Evolutionary conservation across 805 yeast genomes (phyloP).

Genomic region (Soucietia sequanensis): DNA sequence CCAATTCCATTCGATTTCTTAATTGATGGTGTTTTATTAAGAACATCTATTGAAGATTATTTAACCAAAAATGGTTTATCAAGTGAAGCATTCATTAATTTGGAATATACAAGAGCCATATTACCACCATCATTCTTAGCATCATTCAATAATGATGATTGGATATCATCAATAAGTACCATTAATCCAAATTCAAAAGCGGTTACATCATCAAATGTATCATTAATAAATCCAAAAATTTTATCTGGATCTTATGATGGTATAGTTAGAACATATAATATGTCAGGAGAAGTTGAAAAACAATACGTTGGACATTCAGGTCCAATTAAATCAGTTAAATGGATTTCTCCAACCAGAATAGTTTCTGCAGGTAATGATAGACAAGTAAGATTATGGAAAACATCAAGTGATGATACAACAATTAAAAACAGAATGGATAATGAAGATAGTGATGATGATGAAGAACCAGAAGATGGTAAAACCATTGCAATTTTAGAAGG

Average conservation of each 20-base stretch:
- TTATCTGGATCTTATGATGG: slow-evolving; percentile 94
- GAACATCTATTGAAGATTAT: slow-evolving; percentile 78
- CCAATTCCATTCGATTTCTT: slow-evolving; percentile 92
- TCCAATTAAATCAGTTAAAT: slow-evolving; percentile 78
- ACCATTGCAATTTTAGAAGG: slow-evolving; percentile 86
- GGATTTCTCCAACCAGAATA: slow-evolving; percentile 71
- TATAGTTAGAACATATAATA: slow-evolving; percentile 83
- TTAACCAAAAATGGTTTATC: slow-evolving; percentile 75
- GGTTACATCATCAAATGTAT: slow-evolving; percentile 19
- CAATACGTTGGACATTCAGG: slow-evolving; percentile 88
- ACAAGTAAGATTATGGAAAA: slow-evolving; percentile 84
- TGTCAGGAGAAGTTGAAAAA: slow-evolving; percentile 74
- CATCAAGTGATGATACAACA: slow-evolving; percentile 46
- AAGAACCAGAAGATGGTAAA: slow-evolving; percentile 58
- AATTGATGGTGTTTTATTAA: slow-evolving; percentile 77
- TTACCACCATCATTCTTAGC: slow-evolving; percentile 93
- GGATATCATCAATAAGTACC: slow-evolving; percentile 80
- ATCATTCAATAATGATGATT: slow-evolving; percentile 88
- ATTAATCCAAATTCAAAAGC: slow-evolving; percentile 32
- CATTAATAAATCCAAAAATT: slow-evolving; percentile 50
- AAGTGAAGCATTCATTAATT: slow-evolving; percentile 69
- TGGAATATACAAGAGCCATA: slow-evolving; percentile 90
- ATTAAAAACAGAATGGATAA: no score
- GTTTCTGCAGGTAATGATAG: slow-evolving; percentile 90
- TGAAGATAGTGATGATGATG: slow-evolving; percentile 36